Evolutionary conservation across 1,139 yeast genomes (phyloP), one percentile per base, ranked within the genome.

Genomic region (Geotrichum cucujoidarum): DNA sequence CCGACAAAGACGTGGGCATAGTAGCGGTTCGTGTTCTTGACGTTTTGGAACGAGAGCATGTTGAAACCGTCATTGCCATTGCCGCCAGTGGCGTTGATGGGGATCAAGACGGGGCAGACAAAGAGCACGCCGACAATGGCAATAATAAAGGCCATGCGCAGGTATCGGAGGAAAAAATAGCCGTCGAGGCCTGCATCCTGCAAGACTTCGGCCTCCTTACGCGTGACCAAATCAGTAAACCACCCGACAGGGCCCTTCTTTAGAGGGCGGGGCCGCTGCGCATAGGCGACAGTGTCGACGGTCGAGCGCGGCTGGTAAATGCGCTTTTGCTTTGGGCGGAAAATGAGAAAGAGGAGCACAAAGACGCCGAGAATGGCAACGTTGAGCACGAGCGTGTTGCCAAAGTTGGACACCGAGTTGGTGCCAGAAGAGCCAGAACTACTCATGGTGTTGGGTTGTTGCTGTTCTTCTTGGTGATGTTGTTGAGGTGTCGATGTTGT

Each of bases 121-220:
- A 83, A 57, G 29, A 84, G 55, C 48, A 86, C 78, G 1, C 95
- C 94, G 11, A 81, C 61, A 8, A 81, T 60, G 25, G 85, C 77
- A 43, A 86, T 64, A 16, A 76, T 65, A 25, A 78, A 72, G 51
- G 85, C 75, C 44, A 86, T 74, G 48, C 83, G 78, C 52, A 92
- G 64, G 64, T 81, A 92, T 56, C 98, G 74, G 47, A 87, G 66
- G 62, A 86, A 90, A 58, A 89, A 81, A 67, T 88, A 92, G 14
- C 96, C 97, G 65, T 90, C 97, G 11, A 87, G 66, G 37, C 96
- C 95, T 27, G 88, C 75, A 56, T 85, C 88, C 60, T 85, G 86
- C 54, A 92, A 75, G 48, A 88, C 67, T 62, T 76, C 86, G 1
- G 82, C 60, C 56, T 84, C 92, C 1, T 84, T 80, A 57, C 80